Percentiles rank a stretch among this genome's conserved stretches.
Evolutionary conservation across 169 alveolate species (phyloP).

Genomic region (Plasmodium gallinaceum): DNA sequence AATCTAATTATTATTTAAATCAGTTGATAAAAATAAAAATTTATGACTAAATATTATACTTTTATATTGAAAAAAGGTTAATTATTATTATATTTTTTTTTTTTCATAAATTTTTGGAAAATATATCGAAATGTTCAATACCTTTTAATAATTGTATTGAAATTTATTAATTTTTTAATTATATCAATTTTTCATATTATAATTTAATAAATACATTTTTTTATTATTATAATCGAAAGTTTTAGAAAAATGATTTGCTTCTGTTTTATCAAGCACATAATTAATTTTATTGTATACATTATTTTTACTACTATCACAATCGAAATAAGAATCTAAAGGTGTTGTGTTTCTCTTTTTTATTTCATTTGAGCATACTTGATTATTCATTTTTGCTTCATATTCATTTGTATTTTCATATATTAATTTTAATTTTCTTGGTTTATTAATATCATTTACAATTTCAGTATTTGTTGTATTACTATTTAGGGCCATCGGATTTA

Average conservation of each 20-base stretch:
- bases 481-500: background rate
- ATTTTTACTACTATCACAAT: background rate
- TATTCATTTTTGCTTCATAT: constrained; percentile 11
- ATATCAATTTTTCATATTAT: background rate
- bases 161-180: background rate
- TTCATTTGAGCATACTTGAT: background rate
- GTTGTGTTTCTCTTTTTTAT: constrained; percentile 2
- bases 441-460: constrained; percentile 1
- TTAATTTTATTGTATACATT: background rate
- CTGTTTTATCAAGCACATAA: background rate
- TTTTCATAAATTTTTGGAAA: background rate
- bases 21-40: too few relatives aligned
- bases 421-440: constrained; percentile 7
- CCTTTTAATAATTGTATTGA: background rate
- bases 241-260: background rate
- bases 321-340: background rate
- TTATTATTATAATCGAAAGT: background rate
- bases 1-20: too few relatives aligned
- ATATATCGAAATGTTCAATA: background rate
- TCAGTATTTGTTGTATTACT: background rate
- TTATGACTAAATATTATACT: too few relatives aligned
- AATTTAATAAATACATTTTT: background rate
- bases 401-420: background rate
- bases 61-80: too few relatives aligned
- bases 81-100: background rate